Evolutionary conservation across 164 flowering plant species (phyloP).

Genomic region (Sextonia rubra): DNA sequence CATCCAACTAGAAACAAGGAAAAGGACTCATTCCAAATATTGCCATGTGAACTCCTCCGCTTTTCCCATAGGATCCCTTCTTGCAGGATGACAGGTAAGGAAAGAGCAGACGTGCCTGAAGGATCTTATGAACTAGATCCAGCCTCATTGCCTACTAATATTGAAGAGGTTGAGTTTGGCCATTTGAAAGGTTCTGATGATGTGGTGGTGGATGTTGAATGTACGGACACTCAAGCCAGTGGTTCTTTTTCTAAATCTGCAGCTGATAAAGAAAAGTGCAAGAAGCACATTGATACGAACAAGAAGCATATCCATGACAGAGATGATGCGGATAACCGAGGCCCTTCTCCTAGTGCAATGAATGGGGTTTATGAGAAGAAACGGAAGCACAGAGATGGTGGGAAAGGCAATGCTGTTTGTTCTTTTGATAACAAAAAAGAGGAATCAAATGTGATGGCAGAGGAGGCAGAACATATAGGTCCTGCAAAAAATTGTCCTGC

Average conservation of each 20-base stretch:
- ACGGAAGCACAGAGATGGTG: slow-evolving; percentile 2
- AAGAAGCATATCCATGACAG: background rate
- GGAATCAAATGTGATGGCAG: background rate
- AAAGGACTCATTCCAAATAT: slow-evolving; percentile 23
- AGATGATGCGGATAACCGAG: background rate
- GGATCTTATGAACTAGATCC: slow-evolving; percentile 69
- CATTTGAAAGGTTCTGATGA: slow-evolving; percentile 2
- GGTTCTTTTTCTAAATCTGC: background rate
- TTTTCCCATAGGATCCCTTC: slow-evolving; percentile 64
- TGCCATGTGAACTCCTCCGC: slow-evolving; percentile 33
- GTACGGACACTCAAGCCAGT: slow-evolving; percentile 1
- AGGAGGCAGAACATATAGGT: background rate
- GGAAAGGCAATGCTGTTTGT: background rate
- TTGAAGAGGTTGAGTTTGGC: slow-evolving; percentile 16
- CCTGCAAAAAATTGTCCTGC: background rate
- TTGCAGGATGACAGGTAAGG: slow-evolving; percentile 38
- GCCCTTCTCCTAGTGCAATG: background rate
- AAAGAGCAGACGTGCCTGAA: slow-evolving; percentile 45
- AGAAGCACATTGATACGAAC: background rate
- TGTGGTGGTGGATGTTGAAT: background rate
- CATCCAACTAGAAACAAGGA: slow-evolving; percentile 14
- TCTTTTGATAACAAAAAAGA: background rate
- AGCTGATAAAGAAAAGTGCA: background rate
- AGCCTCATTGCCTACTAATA: slow-evolving; percentile 42
- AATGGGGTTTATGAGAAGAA: slow-evolving; percentile 1